A percentile compares a stretch with the other conserved stretches of the same genome.
Conservation (phyloP, 306 rosid genomes). For the Quercus robur region DNA sequence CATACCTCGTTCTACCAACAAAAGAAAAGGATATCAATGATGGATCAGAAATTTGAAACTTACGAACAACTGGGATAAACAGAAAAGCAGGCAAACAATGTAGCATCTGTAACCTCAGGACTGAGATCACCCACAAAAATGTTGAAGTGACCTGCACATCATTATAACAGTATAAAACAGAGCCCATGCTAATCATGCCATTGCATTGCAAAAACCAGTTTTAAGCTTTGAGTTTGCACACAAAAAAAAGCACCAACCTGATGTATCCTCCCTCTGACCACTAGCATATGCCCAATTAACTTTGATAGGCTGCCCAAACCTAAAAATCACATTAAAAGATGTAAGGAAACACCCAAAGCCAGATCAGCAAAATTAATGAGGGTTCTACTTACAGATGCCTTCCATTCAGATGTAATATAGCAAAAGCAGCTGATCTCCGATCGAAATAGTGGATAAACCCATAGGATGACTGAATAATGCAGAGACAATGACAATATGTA, state of each 20-base stretch:
- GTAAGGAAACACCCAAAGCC: conserved; percentile 20
- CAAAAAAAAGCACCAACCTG: conserved; percentile 51
- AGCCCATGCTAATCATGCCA: conserved; percentile 7
- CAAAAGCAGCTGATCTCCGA: conserved; percentile 93
- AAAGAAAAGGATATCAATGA: background rate
- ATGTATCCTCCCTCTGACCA: conserved; percentile 98
- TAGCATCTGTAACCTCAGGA: conserved; percentile 98
- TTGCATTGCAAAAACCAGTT: background rate
- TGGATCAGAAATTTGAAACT: conserved; percentile 42
- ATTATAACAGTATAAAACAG: conserved; percentile 9
- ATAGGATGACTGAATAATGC: conserved; percentile 82
- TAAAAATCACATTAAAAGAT: conserved; percentile 31
- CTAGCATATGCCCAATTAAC: conserved; percentile 99
- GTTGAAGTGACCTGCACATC: conserved; percentile 83
- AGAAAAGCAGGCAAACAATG: conserved; percentile 91
- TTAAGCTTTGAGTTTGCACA: background rate
- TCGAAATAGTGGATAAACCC: conserved; percentile 95
- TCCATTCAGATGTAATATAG: conserved; percentile 90
- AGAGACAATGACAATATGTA: conserved; percentile 7
- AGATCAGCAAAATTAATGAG: background rate
- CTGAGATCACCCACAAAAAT: conserved; percentile 99
- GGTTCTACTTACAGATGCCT: conserved; percentile 78
- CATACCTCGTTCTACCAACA: background rate
- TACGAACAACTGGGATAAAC: conserved; percentile 95
- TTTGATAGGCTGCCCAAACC: conserved; percentile 99